phyloP scores from a whole-genome alignment of 169 alveolate genomes.

The Besnoitia besnoiti region DNA sequence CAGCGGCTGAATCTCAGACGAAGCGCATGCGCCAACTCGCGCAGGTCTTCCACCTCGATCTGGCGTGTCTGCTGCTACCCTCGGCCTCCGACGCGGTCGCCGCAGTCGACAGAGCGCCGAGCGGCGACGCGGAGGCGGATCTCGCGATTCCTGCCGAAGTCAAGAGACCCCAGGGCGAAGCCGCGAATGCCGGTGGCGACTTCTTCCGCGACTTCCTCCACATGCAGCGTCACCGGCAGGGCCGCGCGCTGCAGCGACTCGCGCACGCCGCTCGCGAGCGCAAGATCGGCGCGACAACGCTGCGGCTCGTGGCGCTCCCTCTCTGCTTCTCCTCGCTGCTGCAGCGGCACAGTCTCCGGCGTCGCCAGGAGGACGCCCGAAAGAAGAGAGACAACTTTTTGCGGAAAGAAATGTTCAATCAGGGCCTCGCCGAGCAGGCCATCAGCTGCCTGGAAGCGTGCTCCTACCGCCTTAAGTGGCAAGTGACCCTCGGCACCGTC shows the following conservation, averaged over 20 bases:
- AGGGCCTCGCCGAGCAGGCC: constrained; percentile 65
- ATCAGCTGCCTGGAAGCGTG: constrained; percentile 53
- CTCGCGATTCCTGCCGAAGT: constrained; percentile 31
- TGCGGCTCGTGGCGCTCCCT: constrained; percentile 51
- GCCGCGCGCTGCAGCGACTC: constrained; percentile 62
- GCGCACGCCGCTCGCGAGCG: constrained; percentile 48
- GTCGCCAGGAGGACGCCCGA: background rate
- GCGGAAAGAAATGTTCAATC: constrained; percentile 51
- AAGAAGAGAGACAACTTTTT: background rate
- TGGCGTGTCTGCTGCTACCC: constrained; percentile 42
- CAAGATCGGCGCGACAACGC: constrained; percentile 38
- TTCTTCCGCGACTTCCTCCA: constrained; percentile 62
- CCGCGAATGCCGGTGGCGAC: constrained; percentile 63
- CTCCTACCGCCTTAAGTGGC: constrained; percentile 45
- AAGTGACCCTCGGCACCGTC: constrained; percentile 9
- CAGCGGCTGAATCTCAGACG: background rate
- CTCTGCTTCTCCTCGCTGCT: constrained; percentile 50
- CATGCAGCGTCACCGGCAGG: constrained; percentile 66
- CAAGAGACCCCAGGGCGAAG: constrained; percentile 17
- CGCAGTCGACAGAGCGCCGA: constrained; percentile 18
- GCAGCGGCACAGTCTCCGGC: constrained; percentile 23
- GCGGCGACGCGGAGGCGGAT: constrained; percentile 39
- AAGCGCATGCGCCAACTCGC: constrained; percentile 37
- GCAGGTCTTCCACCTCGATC: constrained; percentile 50
- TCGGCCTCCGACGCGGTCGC: constrained; percentile 47